Conservation (phyloP, 768 basidiomycete species). For the Xerocomellus amylosporus region DNA sequence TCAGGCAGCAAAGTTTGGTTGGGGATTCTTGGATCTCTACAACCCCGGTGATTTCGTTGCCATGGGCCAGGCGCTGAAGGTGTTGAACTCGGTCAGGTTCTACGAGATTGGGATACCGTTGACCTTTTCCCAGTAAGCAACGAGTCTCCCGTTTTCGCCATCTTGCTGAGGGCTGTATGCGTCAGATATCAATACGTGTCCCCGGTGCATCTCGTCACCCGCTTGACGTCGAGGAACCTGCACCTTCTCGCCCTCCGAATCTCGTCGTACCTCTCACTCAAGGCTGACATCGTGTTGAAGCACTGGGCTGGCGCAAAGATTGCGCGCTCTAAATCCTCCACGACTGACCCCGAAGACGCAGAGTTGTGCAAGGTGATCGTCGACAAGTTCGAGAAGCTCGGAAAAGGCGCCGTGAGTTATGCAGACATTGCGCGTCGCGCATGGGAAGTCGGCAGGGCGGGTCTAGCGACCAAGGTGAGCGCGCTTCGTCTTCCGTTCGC, state of each 20-base stretch:
- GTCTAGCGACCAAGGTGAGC: conserved; percentile 78
- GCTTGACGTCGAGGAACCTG: conserved; percentile 81
- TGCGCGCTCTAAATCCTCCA: conserved; percentile 58
- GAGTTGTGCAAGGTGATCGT: conserved; percentile 82
- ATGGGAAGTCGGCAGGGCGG: conserved; percentile 82
- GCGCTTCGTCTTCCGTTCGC: background rate
- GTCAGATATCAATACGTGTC: conserved; percentile 78
- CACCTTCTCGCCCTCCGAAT: conserved; percentile 92
- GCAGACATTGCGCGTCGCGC: conserved; percentile 93
- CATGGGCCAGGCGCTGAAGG: conserved; percentile 91
- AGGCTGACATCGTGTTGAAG: conserved; percentile 82
- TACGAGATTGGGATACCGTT: conserved; percentile 93
- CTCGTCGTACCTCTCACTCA: conserved; percentile 77
- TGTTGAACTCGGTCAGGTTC: conserved; percentile 88
- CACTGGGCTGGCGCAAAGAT: conserved; percentile 98
- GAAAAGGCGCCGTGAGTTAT: conserved; percentile 79
- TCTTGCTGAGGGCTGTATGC: conserved; percentile 2
- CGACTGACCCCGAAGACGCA: conserved; percentile 67
- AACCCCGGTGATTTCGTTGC: conserved; percentile 89
- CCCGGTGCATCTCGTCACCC: conserved; percentile 74
- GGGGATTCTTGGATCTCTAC: conserved; percentile 89
- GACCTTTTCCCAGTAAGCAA: conserved; percentile 81
- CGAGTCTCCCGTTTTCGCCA: background rate
- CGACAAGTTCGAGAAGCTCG: conserved; percentile 82
- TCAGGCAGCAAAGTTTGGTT: conserved; percentile 95